Base-by-base conservation (phyloP, 306 rosid species). In the Erythrophleum fordii region DNA sequence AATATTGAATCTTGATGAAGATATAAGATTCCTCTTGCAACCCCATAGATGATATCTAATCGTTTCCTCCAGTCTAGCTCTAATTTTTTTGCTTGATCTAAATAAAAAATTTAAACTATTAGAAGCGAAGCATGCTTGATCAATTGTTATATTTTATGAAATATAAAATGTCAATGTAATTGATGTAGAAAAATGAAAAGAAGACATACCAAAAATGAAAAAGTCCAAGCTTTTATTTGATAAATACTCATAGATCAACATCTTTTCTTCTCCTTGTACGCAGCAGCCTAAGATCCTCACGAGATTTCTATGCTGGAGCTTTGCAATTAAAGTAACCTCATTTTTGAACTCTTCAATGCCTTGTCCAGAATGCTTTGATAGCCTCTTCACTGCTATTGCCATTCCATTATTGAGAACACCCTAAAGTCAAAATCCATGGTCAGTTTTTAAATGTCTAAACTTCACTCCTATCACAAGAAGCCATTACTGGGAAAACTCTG, bases 211-310 rank as follows among this genome's bases (percentile, higher is more conserved):
- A 64, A 89, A 89, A 72, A 91, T 83, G 69, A 85, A 85, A 18
- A 37, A 69, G 76, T 88, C 92, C 31, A 56, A 82, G 84, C 92
- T 92, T 80, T 79, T 92, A 59, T 92, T 92, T 8, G 90, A 91
- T 82, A 92, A 70, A 83, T 88, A 91, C 35, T 89, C 93, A 29
- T 89, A 91, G 42, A 89, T 80, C 77, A 91, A 53, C 90, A 91
- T 89, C 79, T 86, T 89, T 82, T 91, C 94, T 5, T 83, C 62
- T 56, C 7, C 62, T 22, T 56, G 16, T 11, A 23, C 10, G 31
- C 62, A 56, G 22, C 31, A 56, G 86, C 74, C 79, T 80, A 39
- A 86, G 85, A 82, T 22, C 16, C 62, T 56, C 0, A 23, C 62
- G 11, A 56, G 62, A 56, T 56, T 56, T 56, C 62, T 56, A 8